Evolutionary conservation across 441 rosid species (phyloP).

Genomic region (Iberis amara): DNA sequence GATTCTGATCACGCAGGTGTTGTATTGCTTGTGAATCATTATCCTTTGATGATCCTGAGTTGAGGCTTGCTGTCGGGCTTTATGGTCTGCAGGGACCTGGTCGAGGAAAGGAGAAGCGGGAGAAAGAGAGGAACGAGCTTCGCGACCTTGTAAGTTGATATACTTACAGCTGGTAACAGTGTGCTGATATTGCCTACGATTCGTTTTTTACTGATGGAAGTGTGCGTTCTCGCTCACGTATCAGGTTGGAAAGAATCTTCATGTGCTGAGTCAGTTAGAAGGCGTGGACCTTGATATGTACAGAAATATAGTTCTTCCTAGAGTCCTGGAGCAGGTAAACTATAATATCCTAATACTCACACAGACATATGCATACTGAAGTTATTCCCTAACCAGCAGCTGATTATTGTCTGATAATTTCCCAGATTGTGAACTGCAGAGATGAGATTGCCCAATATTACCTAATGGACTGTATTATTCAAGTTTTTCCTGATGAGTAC

Average conservation of each 20-base stretch:
- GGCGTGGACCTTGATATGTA: constrained; percentile 74
- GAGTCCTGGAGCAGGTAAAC: constrained; percentile 66
- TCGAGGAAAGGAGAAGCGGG: constrained; percentile 78
- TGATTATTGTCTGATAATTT: constrained; percentile 28
- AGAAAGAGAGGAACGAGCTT: constrained; percentile 79
- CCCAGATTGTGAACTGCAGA: constrained; percentile 91
- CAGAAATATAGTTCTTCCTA: constrained; percentile 71
- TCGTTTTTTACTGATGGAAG: constrained; percentile 35
- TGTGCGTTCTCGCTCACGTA: constrained; percentile 25
- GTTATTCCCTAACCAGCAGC: constrained; percentile 17
- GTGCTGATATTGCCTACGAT: constrained; percentile 34
- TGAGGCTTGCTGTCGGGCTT: constrained; percentile 78
- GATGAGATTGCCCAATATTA: constrained; percentile 91
- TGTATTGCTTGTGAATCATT: constrained; percentile 68
- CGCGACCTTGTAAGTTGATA: constrained; percentile 75
- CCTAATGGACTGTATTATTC: constrained; percentile 96
- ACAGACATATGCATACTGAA: constrained; percentile 4
- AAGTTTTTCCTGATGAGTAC: constrained; percentile 99
- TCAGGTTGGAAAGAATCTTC: constrained; percentile 84
- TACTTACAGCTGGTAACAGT: constrained; percentile 40
- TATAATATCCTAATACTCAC: constrained; percentile 7
- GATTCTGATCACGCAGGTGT: constrained; percentile 76
- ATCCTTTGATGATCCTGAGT: constrained; percentile 72
- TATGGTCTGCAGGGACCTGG: constrained; percentile 92
- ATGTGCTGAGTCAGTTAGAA: constrained; percentile 74